Evolutionary conservation across 2,329 filamentous ascomycete species (phyloP).

Genomic region (Blastomyces silverae): DNA sequence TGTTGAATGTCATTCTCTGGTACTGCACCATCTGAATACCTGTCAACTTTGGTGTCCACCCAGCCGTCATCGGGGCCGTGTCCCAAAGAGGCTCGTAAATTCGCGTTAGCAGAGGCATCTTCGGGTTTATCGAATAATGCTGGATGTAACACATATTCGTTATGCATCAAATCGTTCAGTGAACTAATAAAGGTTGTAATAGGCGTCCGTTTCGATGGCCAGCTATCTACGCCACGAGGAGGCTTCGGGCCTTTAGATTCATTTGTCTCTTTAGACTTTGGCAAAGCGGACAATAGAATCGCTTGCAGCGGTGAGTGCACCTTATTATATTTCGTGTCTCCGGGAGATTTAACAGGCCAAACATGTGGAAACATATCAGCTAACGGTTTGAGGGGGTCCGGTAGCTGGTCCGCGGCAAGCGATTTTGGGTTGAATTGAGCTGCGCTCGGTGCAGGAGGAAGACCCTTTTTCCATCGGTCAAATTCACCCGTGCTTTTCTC

Average conservation of each 20-base stretch:
- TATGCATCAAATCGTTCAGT: conserved; percentile 67
- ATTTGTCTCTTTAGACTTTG: conserved; percentile 60
- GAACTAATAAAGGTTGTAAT: conserved; percentile 72
- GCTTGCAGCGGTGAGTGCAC: conserved; percentile 82
- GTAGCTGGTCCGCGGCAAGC: conserved; percentile 30
- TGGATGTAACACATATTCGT: conserved; percentile 79
- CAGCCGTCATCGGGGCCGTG: conserved; percentile 59
- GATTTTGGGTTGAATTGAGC: conserved; percentile 32
- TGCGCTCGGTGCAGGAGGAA: conserved; percentile 28
- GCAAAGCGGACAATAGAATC: conserved; percentile 68
- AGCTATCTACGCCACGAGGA: conserved; percentile 57
- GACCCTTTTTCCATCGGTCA: conserved; percentile 36
- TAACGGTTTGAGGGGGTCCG: conserved; percentile 56
- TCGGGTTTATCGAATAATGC: conserved; percentile 57
- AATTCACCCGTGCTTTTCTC: conserved; percentile 31
- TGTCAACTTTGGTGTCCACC: conserved; percentile 68
- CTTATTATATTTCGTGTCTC: conserved; percentile 70
- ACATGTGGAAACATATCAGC: conserved; percentile 78
- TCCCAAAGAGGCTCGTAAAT: conserved; percentile 47
- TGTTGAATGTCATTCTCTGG: conserved; percentile 65
- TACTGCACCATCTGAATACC: conserved; percentile 59
- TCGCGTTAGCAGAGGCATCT: conserved; percentile 49
- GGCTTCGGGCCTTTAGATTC: conserved; percentile 51
- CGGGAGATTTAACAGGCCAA: conserved; percentile 83
- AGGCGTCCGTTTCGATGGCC: conserved; percentile 69